Evolutionary conservation across 345 rosid genomes (phyloP).

Genomic region (Lumnitzera littorea): DNA sequence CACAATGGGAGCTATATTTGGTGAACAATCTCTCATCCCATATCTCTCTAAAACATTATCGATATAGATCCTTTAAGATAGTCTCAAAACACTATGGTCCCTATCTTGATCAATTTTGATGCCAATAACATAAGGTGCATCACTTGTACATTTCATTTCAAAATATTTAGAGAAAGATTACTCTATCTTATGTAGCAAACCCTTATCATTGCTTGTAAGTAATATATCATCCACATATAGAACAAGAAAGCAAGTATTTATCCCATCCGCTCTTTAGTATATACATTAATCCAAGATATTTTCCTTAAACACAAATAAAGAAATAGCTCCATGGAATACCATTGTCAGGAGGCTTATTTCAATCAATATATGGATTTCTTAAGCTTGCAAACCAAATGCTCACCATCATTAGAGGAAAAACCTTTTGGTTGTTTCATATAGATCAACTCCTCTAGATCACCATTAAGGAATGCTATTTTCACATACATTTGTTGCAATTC

Average conservation of each 20-base stretch:
- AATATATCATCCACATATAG: slow-evolving; percentile 1
- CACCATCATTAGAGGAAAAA: not conserved
- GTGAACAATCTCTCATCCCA: not conserved
- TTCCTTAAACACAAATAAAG: not conserved
- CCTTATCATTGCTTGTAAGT: slow-evolving; percentile 1
- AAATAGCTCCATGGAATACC: not conserved
- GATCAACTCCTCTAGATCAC: no score
- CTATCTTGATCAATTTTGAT: not conserved
- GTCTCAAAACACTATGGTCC: not conserved
- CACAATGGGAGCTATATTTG: slow-evolving; percentile 1
- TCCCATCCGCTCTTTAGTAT: not conserved
- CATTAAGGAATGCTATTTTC: no score
- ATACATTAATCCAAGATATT: not conserved
- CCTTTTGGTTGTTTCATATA: no score
- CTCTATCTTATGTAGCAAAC: not conserved
- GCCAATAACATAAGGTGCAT: not conserved
- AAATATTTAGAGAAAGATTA: not conserved
- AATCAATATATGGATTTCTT: not conserved
- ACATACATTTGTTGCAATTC: no score
- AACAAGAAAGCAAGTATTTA: not conserved
- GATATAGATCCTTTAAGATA: not conserved
- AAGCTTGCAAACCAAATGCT: not conserved
- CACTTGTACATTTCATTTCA: not conserved
- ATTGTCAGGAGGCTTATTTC: no score
- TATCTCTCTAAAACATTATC: not conserved